phyloP scores from a whole-genome alignment of 2,329 filamentous ascomycete species.

The Venturiaceae sp. region DNA sequence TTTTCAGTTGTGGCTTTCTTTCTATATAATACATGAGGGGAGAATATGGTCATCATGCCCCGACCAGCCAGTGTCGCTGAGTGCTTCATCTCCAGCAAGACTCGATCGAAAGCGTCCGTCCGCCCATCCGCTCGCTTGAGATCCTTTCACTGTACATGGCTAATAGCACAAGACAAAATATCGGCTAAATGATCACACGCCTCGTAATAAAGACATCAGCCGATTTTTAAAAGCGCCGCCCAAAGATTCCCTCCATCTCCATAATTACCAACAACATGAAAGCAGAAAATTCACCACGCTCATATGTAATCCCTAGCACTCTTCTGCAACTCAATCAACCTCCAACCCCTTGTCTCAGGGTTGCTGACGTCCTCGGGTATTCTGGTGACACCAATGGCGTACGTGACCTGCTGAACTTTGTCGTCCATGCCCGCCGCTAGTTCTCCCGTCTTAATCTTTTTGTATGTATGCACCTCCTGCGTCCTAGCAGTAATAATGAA shows the following conservation, averaged over 20 bases:
- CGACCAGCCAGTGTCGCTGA: not conserved
- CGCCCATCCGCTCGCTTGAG: not conserved
- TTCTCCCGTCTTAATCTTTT: slow-evolving; percentile 79
- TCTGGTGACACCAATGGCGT: slow-evolving; percentile 91
- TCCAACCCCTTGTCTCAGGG: slow-evolving; percentile 92
- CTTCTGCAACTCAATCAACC: slow-evolving; percentile 97
- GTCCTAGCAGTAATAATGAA: slow-evolving; percentile 96
- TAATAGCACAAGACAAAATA: no score
- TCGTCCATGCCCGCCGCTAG: slow-evolving; percentile 97
- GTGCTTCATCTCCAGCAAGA: not conserved
- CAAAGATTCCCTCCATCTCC: not conserved
- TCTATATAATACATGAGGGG: slow-evolving; percentile 3
- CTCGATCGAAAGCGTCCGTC: not conserved
- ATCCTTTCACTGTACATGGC: slow-evolving; percentile 2
- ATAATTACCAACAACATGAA: not conserved
- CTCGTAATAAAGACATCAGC: not conserved
- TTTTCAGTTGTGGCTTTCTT: no score
- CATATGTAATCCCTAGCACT: slow-evolving; percentile 83
- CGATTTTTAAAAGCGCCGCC: not conserved
- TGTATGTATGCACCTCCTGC: slow-evolving; percentile 95
- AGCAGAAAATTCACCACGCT: slow-evolving; percentile 17
- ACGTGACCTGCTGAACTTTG: slow-evolving; percentile 95
- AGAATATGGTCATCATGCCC: not conserved
- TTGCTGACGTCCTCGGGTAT: slow-evolving; percentile 94
- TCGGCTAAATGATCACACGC: not conserved